phyloP scores from a whole-genome alignment of 2,329 filamentous ascomycete genomes.

The Cladosporium colombiae region DNA sequence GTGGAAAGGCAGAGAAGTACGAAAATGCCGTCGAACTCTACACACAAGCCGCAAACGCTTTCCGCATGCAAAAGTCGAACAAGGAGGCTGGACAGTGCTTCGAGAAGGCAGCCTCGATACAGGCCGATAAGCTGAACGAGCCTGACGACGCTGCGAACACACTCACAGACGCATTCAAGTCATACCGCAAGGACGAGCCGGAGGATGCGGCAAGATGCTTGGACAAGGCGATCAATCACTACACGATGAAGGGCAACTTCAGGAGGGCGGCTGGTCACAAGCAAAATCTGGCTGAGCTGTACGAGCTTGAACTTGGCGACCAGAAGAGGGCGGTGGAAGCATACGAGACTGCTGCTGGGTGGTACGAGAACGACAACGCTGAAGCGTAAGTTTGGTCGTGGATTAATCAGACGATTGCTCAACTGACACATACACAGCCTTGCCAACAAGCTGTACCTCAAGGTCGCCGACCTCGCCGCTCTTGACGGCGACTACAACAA shows the following conservation, averaged over 20 bases:
- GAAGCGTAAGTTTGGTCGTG: slow-evolving; percentile 62
- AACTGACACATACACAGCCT: slow-evolving; percentile 55
- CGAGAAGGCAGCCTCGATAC: slow-evolving; percentile 78
- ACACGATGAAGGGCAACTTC: slow-evolving; percentile 87
- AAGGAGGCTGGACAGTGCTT: slow-evolving; percentile 85
- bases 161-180: slow-evolving; percentile 88
- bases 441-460: slow-evolving; percentile 91
- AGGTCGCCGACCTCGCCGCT: slow-evolving; percentile 84
- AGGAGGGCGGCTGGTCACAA: slow-evolving; percentile 86
- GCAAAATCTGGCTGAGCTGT: slow-evolving; percentile 83
- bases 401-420: not conserved
- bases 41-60: slow-evolving; percentile 86
- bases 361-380: slow-evolving; percentile 87
- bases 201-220: slow-evolving; percentile 80
- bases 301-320: slow-evolving; percentile 79
- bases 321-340: slow-evolving; percentile 74
- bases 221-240: slow-evolving; percentile 78
- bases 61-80: slow-evolving; percentile 81
- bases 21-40: slow-evolving; percentile 87
- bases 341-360: slow-evolving; percentile 82
- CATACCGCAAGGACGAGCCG: slow-evolving; percentile 83
- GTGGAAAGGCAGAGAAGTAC: slow-evolving; percentile 82
- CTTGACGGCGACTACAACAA: slow-evolving; percentile 82
- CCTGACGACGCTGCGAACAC: slow-evolving; percentile 90
- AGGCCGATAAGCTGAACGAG: slow-evolving; percentile 79